phyloP scores from a whole-genome alignment of 2,329 filamentous ascomycete species.

The Pestalotiopsis sp. region DNA sequence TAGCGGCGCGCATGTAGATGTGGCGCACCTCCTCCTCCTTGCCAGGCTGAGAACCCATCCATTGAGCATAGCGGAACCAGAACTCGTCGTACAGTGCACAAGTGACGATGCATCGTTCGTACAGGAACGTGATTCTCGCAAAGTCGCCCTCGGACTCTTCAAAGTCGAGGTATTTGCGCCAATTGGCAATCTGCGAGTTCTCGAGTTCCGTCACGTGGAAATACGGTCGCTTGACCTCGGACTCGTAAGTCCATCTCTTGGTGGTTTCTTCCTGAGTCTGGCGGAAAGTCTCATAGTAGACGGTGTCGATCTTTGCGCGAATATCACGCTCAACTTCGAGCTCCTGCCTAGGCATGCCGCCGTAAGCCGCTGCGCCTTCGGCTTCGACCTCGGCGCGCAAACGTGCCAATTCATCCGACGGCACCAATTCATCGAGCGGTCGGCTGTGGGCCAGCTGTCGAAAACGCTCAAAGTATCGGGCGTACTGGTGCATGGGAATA shows the following conservation, averaged over 20 bases:
- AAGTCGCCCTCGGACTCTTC: slow-evolving; percentile 86
- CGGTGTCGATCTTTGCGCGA: slow-evolving; percentile 75
- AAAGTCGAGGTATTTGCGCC: slow-evolving; percentile 96
- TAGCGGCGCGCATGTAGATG: slow-evolving; percentile 87
- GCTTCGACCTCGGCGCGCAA: slow-evolving; percentile 74
- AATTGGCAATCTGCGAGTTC: slow-evolving; percentile 81
- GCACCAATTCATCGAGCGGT: slow-evolving; percentile 73
- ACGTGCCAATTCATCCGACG: slow-evolving; percentile 66
- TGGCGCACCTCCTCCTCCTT: slow-evolving; percentile 91
- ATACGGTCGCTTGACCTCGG: slow-evolving; percentile 92
- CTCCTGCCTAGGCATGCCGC: slow-evolving; percentile 62
- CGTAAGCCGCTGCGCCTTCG: slow-evolving; percentile 55
- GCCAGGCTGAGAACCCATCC: slow-evolving; percentile 80
- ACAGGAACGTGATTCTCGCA: slow-evolving; percentile 76
- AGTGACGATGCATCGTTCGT: slow-evolving; percentile 91
- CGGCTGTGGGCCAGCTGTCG: slow-evolving; percentile 73
- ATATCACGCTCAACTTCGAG: slow-evolving; percentile 83
- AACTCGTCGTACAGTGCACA: slow-evolving; percentile 97
- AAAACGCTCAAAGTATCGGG: slow-evolving; percentile 91
- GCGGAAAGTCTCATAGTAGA: slow-evolving; percentile 80
- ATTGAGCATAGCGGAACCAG: slow-evolving; percentile 95
- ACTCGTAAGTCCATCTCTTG: slow-evolving; percentile 93
- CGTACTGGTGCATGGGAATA: slow-evolving; percentile 95
- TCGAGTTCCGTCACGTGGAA: slow-evolving; percentile 96
- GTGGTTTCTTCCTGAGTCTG: slow-evolving; percentile 84